Evolutionary conservation across 2,329 filamentous ascomycete genomes (phyloP).

Genomic region (Colletotrichum brevisporum): DNA sequence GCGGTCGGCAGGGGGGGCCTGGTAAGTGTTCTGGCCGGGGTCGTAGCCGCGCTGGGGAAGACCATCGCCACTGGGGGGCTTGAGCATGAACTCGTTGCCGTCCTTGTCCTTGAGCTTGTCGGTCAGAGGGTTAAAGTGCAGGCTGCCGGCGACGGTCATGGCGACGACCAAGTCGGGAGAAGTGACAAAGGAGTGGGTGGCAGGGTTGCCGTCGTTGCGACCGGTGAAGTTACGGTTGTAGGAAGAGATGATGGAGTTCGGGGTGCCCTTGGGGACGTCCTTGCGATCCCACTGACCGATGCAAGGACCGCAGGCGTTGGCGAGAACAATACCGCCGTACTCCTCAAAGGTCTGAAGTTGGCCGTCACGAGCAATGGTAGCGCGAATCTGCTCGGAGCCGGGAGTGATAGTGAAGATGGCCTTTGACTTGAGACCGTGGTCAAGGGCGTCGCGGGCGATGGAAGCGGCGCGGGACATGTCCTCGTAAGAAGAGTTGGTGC

Average conservation of each 20-base stretch:
- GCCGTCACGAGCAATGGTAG: slow-evolving; percentile 91
- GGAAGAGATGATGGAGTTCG: slow-evolving; percentile 97
- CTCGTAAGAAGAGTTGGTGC: slow-evolving; percentile 90
- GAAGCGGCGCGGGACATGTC: slow-evolving; percentile 96
- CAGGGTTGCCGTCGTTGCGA: slow-evolving; percentile 95
- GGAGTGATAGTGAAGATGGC: slow-evolving; percentile 94
- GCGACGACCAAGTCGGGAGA: slow-evolving; percentile 93
- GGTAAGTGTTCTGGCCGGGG: slow-evolving; percentile 93
- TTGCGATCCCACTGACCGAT: slow-evolving; percentile 96
- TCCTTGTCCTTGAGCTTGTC: slow-evolving; percentile 95
- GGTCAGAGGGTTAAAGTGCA: slow-evolving; percentile 95
- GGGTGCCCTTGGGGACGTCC: slow-evolving; percentile 93
- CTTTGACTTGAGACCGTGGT: slow-evolving; percentile 95
- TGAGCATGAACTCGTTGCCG: slow-evolving; percentile 94
- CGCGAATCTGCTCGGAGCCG: slow-evolving; percentile 96
- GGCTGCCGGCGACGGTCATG: slow-evolving; percentile 84
- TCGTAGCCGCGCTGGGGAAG: slow-evolving; percentile 89
- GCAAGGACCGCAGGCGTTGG: slow-evolving; percentile 94
- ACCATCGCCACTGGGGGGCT: slow-evolving; percentile 83
- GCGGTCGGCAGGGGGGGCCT: slow-evolving; percentile 90
- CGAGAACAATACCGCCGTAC: slow-evolving; percentile 93
- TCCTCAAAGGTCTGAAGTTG: slow-evolving; percentile 96
- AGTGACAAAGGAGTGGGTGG: slow-evolving; percentile 93
- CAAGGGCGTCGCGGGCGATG: slow-evolving; percentile 90
- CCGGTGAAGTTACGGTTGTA: slow-evolving; percentile 99